Percentiles rank a stretch among this genome's conserved stretches.
Evolutionary conservation across 1,139 yeast genomes (phyloP).

Genomic region (Eremothecium sinecaudum): DNA sequence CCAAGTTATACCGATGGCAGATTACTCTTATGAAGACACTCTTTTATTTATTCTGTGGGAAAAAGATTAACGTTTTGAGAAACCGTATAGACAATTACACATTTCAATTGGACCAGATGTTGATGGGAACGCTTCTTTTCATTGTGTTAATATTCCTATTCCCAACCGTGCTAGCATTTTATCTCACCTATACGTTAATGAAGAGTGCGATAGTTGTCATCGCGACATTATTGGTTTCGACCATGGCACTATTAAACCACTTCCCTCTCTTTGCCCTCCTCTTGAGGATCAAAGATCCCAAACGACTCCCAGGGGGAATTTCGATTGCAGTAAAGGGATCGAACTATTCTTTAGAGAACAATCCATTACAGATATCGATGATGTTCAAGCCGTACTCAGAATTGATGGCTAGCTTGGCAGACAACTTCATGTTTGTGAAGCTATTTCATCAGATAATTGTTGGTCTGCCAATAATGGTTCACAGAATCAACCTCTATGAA

Average conservation of each 20-base stretch:
- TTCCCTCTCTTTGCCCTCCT: conserved; percentile 79
- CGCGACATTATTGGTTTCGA: conserved; percentile 49
- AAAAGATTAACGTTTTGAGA: conserved; percentile 73
- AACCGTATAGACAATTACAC: conserved; percentile 77
- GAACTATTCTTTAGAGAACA: conserved; percentile 32
- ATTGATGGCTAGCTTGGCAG: conserved; percentile 34
- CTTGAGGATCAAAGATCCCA: conserved; percentile 69
- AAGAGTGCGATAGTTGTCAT: conserved; percentile 44
- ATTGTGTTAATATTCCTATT: conserved; percentile 67
- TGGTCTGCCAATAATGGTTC: conserved; percentile 41
- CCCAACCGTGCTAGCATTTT: conserved; percentile 85
- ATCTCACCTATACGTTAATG: conserved; percentile 58
- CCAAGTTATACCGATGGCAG: conserved; percentile 73
- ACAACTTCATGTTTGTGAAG: conserved; percentile 36
- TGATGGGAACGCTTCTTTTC: conserved; percentile 81
- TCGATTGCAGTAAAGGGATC: conserved; percentile 31
- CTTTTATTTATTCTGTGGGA: conserved; percentile 81
- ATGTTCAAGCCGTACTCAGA: conserved; percentile 43
- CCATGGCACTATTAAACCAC: conserved; percentile 62
- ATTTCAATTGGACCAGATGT: conserved; percentile 76
- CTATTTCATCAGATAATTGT: conserved; percentile 35
- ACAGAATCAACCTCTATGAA: conserved; percentile 39
- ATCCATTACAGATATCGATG: conserved; percentile 36
- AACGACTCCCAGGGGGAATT: conserved; percentile 86
- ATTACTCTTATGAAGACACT: conserved; percentile 58